phyloP scores from a whole-genome alignment of 768 basidiomycete genomes.

The Lepiota brunneoincarnata region DNA sequence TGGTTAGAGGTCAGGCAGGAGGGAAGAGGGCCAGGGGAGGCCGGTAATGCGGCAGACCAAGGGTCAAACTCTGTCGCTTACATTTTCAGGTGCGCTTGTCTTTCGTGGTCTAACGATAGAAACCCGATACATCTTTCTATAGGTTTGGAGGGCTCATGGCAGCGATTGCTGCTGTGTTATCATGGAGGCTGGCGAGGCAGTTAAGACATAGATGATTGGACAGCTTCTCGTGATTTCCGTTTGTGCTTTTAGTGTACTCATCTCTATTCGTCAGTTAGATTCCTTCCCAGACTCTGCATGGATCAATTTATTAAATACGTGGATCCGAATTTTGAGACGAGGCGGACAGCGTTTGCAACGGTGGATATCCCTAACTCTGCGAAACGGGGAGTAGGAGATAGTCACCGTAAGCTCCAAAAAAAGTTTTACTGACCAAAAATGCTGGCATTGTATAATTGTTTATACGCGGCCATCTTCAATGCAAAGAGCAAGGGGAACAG shows the following conservation, averaged over 20 bases:
- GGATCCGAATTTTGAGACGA: no score
- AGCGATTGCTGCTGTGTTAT: slow-evolving; percentile 50
- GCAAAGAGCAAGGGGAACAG: no score
- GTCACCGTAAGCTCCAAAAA: no score
- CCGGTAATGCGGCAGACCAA: slow-evolving; percentile 21
- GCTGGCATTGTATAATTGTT: no score
- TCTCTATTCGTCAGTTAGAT: no score
- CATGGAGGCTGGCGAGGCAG: slow-evolving; percentile 52
- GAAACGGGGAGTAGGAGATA: no score
- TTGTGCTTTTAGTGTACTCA: background rate
- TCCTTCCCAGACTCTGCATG: no score
- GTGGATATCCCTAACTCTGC: no score
- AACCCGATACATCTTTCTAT: slow-evolving; percentile 2
- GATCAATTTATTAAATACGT: no score
- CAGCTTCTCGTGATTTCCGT: background rate
- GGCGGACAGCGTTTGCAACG: no score
- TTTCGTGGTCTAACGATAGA: background rate
- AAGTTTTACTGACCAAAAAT: no score
- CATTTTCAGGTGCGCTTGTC: slow-evolving; percentile 66
- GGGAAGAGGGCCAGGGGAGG: slow-evolving; percentile 9
- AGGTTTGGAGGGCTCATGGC: slow-evolving; percentile 61
- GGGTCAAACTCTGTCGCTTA: slow-evolving; percentile 71
- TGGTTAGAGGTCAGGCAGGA: slow-evolving; percentile 13
- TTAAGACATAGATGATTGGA: slow-evolving; percentile 37
- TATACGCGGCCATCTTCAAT: no score